Evolutionary conservation across 2,329 filamentous ascomycete species (phyloP), one percentile per base, ranked within the genome.

Genomic region (Mollisia scopiformis): DNA sequence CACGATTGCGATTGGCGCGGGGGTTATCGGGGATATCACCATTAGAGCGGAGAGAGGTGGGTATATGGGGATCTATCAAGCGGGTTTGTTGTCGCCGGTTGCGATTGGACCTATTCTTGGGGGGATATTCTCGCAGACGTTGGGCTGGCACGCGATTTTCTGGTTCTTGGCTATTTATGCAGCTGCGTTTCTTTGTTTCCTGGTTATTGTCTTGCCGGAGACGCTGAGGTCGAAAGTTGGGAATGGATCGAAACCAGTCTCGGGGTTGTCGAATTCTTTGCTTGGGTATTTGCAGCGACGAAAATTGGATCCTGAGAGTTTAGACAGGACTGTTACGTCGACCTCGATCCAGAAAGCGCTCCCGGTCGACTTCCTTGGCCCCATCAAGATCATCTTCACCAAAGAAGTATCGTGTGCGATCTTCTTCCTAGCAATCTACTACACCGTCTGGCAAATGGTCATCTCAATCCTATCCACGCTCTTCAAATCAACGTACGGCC

Each of bases 21-120:
- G 83, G 0, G 82, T 90, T 0, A 80, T 91, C 1, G 84, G 84
- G 0, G 89, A 92, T 69, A 77, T 89, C 7, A 79, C 84, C 6
- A 88, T 84, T 0, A 81, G 82, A 1, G 82, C 81, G 1, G 87
- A 91, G 69, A 76, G 71, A 58, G 69, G 88, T 62, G 88, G 83
- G 52, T 93, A 89, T 70, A 88, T 93, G 77, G 88, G 84, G 80
- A 85, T 67, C 82, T 86, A 31, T 51, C 64, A 64, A 41, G 54
- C 59, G 25, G 69, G 62, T 7, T 41, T 63, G 5, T 50, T 69
- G 80, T 80, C 53, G 66, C 79, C 13, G 73, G 72, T 5, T 2
- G 77, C 79, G 0, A 63, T 84, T 4, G 80, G 79, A 0, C 82
- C 82, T 0, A 74, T 82, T 0, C 73, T 84, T 10, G 81, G 81